Base-by-base conservation (phyloP, 2,329 filamentous ascomycete genomes). In the Ophiostoma ips region DNA sequence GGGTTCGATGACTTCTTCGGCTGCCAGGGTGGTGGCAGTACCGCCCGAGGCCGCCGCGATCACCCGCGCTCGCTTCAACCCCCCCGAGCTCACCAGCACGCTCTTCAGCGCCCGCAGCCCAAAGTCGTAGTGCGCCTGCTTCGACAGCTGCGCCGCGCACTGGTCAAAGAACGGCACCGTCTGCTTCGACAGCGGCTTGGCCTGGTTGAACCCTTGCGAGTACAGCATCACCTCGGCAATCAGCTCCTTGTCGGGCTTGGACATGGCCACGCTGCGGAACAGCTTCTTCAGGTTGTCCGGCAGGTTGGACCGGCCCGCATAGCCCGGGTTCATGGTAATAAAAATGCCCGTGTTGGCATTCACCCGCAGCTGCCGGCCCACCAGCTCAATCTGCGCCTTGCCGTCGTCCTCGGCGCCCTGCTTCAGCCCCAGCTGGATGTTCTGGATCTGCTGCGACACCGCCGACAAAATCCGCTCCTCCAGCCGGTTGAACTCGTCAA, bases 141-240 rank as follows among this genome's bases (percentile, higher is more conserved):
- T 95, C 1, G 90, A 95, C 28, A 99, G 71, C 53, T 75, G 77
- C 21, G 71, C 74, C 8, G 86, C 73, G 64, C 94, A 98, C 61
- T 84, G 81, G 62, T 98, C 92, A 67, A 99, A 98, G 75, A 99
- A 98, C 0, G 92, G 94, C 21, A 99, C 92, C 1, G 90, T 94
- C 59, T 96, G 88, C 63, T 90, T 92, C 2, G 92, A 95, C 5
- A 99, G 73, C 53, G 83, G 73, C 68, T 96, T 98, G 34, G 92
- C 92, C 65, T 95, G 87, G 60, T 87, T 94, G 73, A 99, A 99
- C 62, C 92, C 92, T 66, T 99, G 92, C 1, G 94, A 98, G 74
- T 95, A 99, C 34, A 99, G 79, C 94, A 98, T 99, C 60, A 99
- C 92, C 71, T 99, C 92, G 34, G 92, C 88, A 67, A 99, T 99